Percentiles rank a stretch among this genome's conserved stretches.
Evolutionary conservation across 2,329 filamentous ascomycete species (phyloP).

Genomic region (Curvularia sp.): DNA sequence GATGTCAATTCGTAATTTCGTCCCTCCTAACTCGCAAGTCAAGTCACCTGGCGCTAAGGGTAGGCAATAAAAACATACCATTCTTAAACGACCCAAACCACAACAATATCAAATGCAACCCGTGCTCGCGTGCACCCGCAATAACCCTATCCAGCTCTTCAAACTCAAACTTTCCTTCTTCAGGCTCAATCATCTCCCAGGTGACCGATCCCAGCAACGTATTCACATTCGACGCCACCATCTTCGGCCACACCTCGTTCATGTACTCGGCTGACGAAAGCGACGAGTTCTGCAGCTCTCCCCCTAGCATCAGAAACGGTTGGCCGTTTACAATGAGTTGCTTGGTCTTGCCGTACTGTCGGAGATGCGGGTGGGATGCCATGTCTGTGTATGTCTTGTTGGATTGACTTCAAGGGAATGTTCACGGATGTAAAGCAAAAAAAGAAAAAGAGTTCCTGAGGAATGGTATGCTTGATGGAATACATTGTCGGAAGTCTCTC

Average conservation of each 20-base stretch:
- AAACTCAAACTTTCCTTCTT: constrained; percentile 55
- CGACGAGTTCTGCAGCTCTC: constrained; percentile 58
- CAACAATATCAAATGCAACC: constrained; percentile 52
- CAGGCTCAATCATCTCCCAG: constrained; percentile 58
- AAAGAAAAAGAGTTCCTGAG: not conserved
- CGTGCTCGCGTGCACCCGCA: constrained; percentile 47
- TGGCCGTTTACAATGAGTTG: constrained; percentile 55
- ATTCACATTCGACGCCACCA: constrained; percentile 53
- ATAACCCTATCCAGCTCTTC: constrained; percentile 52
- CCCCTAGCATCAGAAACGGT: constrained; percentile 56
- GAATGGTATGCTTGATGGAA: not conserved
- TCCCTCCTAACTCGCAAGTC: not conserved
- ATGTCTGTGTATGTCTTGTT: constrained; percentile 5
- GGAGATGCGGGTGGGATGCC: constrained; percentile 25
- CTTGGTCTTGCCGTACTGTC: constrained; percentile 30
- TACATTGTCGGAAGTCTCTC: not conserved
- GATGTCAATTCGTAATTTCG: not conserved
- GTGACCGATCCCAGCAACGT: constrained; percentile 55
- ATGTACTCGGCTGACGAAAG: constrained; percentile 56
- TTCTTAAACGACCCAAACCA: constrained; percentile 61
- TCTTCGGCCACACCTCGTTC: constrained; percentile 53
- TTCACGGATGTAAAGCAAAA: not conserved
- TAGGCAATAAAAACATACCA: constrained; percentile 26
- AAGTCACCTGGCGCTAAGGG: not conserved
- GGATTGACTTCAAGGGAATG: not conserved